phyloP scores from a whole-genome alignment of 176 grass and related monocot genomes.

The Pharus latifolius region DNA sequence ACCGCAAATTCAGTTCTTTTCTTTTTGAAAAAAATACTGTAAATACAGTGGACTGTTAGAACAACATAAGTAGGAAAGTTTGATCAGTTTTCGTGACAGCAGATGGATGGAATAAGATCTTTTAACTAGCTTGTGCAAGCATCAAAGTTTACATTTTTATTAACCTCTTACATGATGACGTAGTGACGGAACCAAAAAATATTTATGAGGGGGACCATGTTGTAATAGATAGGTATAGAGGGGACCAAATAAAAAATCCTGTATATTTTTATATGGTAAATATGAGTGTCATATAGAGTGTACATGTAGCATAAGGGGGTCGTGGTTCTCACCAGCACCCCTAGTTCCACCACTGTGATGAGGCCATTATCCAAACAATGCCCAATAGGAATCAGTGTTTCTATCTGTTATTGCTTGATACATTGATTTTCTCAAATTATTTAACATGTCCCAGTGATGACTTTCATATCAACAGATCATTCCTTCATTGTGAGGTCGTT shows the following conservation, averaged over 20 bases:
- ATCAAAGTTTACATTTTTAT: background rate
- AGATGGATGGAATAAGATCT: background rate
- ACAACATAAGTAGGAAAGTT: too few relatives aligned
- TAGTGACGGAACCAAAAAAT: too few relatives aligned
- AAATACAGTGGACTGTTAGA: background rate
- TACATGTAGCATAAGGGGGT: too few relatives aligned
- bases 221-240: too few relatives aligned
- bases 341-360: too few relatives aligned
- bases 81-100: too few relatives aligned
- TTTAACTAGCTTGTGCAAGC: background rate
- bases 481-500: constrained; percentile 74
- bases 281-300: too few relatives aligned
- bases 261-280: too few relatives aligned
- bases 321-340: too few relatives aligned
- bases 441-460: background rate
- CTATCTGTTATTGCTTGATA: background rate
- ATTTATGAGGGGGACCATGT: too few relatives aligned
- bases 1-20: background rate
- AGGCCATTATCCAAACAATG: background rate
- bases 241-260: too few relatives aligned
- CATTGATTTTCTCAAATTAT: background rate
- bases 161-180: background rate
- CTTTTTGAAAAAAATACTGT: background rate
- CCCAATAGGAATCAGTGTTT: background rate
- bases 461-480: constrained; percentile 49